Evolutionary conservation across 2,329 filamentous ascomycete species (phyloP).

Genomic region (Monascus ruber): DNA sequence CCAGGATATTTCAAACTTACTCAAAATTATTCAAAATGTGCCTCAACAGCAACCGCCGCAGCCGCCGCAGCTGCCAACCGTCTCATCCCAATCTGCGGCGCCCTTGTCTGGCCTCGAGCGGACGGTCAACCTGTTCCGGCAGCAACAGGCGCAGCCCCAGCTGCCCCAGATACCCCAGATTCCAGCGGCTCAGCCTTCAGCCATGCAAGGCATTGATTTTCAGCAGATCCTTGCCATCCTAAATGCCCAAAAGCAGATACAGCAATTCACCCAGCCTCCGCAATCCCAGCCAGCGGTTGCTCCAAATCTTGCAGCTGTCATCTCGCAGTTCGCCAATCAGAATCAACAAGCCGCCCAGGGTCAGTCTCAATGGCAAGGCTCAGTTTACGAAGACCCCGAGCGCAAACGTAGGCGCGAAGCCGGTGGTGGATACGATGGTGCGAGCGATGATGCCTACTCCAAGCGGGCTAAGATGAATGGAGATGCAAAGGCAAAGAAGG

Average conservation of each 20-base stretch:
- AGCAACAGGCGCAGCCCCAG: slow-evolving; percentile 17
- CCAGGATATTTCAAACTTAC: slow-evolving; percentile 29
- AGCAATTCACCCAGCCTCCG: slow-evolving; percentile 11
- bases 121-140: slow-evolving; percentile 30
- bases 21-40: slow-evolving; percentile 28
- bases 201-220: slow-evolving; percentile 22
- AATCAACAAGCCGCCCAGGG: slow-evolving; percentile 9
- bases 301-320: slow-evolving; percentile 24
- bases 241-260: slow-evolving; percentile 25
- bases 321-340: slow-evolving; percentile 20
- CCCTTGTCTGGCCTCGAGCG: slow-evolving; percentile 20
- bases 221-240: slow-evolving; percentile 30
- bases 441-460: slow-evolving; percentile 17
- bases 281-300: slow-evolving; percentile 17
- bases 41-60: slow-evolving; percentile 21
- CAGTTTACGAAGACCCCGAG: slow-evolving; percentile 29
- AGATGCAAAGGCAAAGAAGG: slow-evolving; percentile 25
- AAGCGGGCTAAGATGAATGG: slow-evolving; percentile 26
- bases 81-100: slow-evolving; percentile 12
- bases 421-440: slow-evolving; percentile 19
- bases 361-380: slow-evolving; percentile 7
- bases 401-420: slow-evolving; percentile 29
- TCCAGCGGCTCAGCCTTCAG: slow-evolving; percentile 12
- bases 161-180: slow-evolving; percentile 19
- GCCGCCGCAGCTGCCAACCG: slow-evolving; percentile 17